Evolutionary conservation across 495 filamentous ascomycete genomes (phyloP).

Genomic region (Aspergillus egyptiacus): DNA sequence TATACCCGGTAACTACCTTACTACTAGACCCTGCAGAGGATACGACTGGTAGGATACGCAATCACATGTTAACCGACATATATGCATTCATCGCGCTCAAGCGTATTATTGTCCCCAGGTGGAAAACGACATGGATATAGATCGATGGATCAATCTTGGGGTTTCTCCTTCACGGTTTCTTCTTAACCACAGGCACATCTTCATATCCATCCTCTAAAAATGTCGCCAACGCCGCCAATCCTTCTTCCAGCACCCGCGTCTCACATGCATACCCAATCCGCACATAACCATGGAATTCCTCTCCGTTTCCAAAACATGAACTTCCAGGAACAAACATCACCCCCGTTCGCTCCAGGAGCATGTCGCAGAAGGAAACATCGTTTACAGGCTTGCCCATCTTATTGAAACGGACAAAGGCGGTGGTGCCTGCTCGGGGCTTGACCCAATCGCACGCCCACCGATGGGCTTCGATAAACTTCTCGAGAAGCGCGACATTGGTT

Average conservation of each 20-base stretch:
- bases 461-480: slow-evolving; percentile 61
- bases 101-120: too few species aligned
- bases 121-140: too few species aligned
- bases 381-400: slow-evolving; percentile 61
- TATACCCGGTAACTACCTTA: too few species aligned
- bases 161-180: too few species aligned
- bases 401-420: slow-evolving; percentile 68
- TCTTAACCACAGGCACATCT: slow-evolving; percentile 41
- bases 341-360: slow-evolving; percentile 60
- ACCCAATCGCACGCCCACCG: slow-evolving; percentile 62
- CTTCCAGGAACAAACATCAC: slow-evolving; percentile 78
- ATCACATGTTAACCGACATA: too few species aligned
- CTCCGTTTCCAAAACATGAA: slow-evolving; percentile 63
- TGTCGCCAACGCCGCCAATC: slow-evolving; percentile 50
- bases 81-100: too few species aligned
- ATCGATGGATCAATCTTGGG: too few species aligned
- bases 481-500: slow-evolving; percentile 62
- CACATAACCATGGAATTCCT: slow-evolving; percentile 72
- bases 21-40: too few species aligned
- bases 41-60: too few species aligned
- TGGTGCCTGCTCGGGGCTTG: slow-evolving; percentile 77
- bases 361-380: slow-evolving; percentile 65
- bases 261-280: slow-evolving; percentile 74
- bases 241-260: slow-evolving; percentile 63
- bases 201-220: slow-evolving; percentile 61